Percentiles rank a stretch among this genome's conserved stretches.
Conservation (phyloP, 2,329 filamentous ascomycete genomes). For the Corniculantispora saksenae region DNA sequence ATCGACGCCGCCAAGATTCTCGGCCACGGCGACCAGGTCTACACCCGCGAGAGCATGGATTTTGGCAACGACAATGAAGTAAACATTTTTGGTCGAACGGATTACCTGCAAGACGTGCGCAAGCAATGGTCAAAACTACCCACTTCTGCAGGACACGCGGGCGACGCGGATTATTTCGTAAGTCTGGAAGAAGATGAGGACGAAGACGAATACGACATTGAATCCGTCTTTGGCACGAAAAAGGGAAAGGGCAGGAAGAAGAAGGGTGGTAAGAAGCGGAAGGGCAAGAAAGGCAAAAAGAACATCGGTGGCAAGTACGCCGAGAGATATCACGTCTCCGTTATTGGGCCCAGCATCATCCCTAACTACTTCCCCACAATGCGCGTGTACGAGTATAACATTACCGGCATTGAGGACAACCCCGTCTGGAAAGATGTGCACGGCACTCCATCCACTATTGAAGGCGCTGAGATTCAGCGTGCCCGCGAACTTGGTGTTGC, state of each 20-base stretch:
- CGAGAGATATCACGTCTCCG: slow-evolving; percentile 79
- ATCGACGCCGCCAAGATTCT: slow-evolving; percentile 58
- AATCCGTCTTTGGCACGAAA: slow-evolving; percentile 4
- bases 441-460: slow-evolving; percentile 27
- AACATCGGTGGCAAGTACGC: slow-evolving; percentile 77
- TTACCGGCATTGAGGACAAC: slow-evolving; percentile 67
- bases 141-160: slow-evolving; percentile 38
- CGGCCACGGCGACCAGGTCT: slow-evolving; percentile 30
- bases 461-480: slow-evolving; percentile 35
- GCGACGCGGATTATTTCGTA: slow-evolving; percentile 15
- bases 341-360: slow-evolving; percentile 84
- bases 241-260: slow-evolving; percentile 32
- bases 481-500: slow-evolving; percentile 24
- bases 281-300: slow-evolving; percentile 55
- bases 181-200: slow-evolving; percentile 26
- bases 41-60: slow-evolving; percentile 22
- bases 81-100: slow-evolving; percentile 57
- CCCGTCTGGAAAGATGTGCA: slow-evolving; percentile 47
- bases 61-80: slow-evolving; percentile 51
- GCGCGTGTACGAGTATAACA: slow-evolving; percentile 93
- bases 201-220: slow-evolving; percentile 25
- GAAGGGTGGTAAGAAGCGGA: slow-evolving; percentile 43
- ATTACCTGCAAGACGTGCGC: slow-evolving; percentile 79
- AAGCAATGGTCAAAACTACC: slow-evolving; percentile 77
- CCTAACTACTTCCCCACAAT: slow-evolving; percentile 90